Percentiles rank a stretch among this genome's conserved stretches.
Evolutionary conservation across 192 early-diverging fungal species (phyloP).

Genomic region (Anaeromyces robustus): DNA sequence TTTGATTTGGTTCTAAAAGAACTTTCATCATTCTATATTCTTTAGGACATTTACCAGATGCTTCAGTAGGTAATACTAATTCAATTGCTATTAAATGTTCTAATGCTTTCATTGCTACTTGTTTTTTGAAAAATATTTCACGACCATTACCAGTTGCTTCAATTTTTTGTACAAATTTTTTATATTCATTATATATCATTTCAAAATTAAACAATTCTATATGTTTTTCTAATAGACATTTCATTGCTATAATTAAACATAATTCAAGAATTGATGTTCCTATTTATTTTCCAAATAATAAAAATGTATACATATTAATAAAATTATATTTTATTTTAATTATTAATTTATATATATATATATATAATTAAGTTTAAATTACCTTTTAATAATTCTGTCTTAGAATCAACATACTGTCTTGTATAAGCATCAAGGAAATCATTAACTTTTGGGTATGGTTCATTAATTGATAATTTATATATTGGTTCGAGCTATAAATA

Average conservation of each 20-base stretch:
- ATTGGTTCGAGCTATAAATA: not conserved
- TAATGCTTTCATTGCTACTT: conserved; percentile 40
- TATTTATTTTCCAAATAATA: too few species aligned
- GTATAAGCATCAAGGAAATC: not conserved
- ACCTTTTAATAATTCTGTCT: conserved; percentile 35
- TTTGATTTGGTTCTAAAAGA: conserved; percentile 41
- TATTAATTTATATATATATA: not conserved
- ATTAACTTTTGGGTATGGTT: not conserved
- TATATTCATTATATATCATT: conserved; percentile 88
- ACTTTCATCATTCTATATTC: conserved; percentile 71
- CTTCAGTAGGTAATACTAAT: conserved; percentile 39
- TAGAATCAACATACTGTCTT: conserved; percentile 23
- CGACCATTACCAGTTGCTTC: conserved; percentile 25
- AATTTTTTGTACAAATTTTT: conserved; percentile 41
- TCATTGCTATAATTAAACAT: conserved; percentile 61
- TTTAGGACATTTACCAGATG: conserved; percentile 50
- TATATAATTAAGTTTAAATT: not conserved
- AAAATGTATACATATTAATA: not conserved
- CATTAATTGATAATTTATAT: not conserved
- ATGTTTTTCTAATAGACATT: conserved; percentile 46
- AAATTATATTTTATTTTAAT: not conserved
- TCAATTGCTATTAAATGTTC: conserved; percentile 59
- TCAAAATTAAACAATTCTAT: conserved; percentile 74
- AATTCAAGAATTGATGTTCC: conserved; percentile 69
- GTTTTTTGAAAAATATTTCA: conserved; percentile 18